Conservation (phyloP, 177 flowering plant species). For the Vitis hybrid region DNA sequence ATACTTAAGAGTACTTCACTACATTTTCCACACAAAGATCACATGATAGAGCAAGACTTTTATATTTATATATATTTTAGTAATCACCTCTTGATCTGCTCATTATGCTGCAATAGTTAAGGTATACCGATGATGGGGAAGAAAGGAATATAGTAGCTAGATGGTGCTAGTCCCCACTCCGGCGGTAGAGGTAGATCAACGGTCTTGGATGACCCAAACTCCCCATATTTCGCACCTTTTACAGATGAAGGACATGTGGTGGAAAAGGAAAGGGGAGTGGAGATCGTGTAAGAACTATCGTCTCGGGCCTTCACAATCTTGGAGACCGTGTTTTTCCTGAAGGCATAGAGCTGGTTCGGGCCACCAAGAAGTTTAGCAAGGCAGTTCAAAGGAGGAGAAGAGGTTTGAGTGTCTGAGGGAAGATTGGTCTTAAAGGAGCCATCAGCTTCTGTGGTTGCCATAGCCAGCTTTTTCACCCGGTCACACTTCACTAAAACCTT, state of each 20-base stretch:
- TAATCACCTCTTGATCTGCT: no score
- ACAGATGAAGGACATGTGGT: slow-evolving; percentile 34
- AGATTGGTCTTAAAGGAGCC: slow-evolving; percentile 54
- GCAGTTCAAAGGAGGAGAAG: slow-evolving; percentile 31
- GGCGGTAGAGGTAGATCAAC: slow-evolving; percentile 68
- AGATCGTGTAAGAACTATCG: slow-evolving; percentile 32
- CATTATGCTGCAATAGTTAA: slow-evolving; percentile 14
- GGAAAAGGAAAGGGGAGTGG: slow-evolving; percentile 50
- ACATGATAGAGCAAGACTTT: not conserved
- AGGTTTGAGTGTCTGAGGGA: slow-evolving; percentile 19
- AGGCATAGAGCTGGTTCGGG: slow-evolving; percentile 36
- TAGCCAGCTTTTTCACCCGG: slow-evolving; percentile 32
- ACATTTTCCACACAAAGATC: not conserved
- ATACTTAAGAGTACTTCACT: not conserved
- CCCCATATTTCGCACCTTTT: slow-evolving; percentile 13
- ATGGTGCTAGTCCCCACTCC: slow-evolving; percentile 84
- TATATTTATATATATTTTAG: no score
- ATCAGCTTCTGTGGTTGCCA: slow-evolving; percentile 37
- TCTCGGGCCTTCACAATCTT: slow-evolving; percentile 25
- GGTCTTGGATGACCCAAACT: slow-evolving; percentile 53
- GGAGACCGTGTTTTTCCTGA: slow-evolving; percentile 34
- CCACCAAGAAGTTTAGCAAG: slow-evolving; percentile 56
- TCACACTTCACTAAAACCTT: slow-evolving; percentile 59
- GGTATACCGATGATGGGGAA: slow-evolving; percentile 80
- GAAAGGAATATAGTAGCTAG: slow-evolving; percentile 67